Evolutionary conservation across 768 basidiomycete species (phyloP), one percentile per base, ranked within the genome.

Genomic region (Suillus lakei): DNA sequence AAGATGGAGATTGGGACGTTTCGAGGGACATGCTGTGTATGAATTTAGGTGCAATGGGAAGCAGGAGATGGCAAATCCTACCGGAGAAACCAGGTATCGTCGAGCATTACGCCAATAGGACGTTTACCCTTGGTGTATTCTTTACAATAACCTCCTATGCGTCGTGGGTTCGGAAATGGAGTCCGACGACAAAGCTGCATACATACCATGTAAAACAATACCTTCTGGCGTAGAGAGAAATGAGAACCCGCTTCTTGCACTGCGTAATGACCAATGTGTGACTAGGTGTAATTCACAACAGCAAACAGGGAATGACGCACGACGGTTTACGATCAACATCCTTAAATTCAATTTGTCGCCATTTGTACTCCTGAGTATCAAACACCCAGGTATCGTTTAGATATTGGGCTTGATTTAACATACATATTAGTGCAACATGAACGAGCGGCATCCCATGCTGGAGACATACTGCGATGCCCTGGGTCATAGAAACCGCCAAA

Each of bases 401-500:
- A 73, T 95, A 96, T 48, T 89, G 86, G 6, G 93, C 93, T 95
- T 55, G 3, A 38, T 5, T 5, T 13, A 1, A 48, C 16, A 4
- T 28, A 51, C 2, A 3, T 30, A 2, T 12, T 18, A 5, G 59
- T 48, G 58, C 8, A 4, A 62, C 41, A 28, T 7, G 46, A 50
- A 28, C 13, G 36, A 21, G 7, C 12, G n/a, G 43, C 7, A 13
- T 30, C 23, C 21, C 32, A 21, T 26, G 9, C 13, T 43, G 5
- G 39, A 23, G 44, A 70, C 86, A 56, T 70, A 93, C 92, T 96
- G 51, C 87, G 88, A 55, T 92, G 80, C 2, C 95, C 95, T 2
- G 92, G 91, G 72, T 96, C 94, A 67, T 93, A 91, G 74, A 96
- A 96, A 1, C 95, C 95, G 5, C 95, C 96, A 72, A 96, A 98